phyloP scores from a whole-genome alignment of 2,329 filamentous ascomycete genomes.

The Alternaria gaisen region DNA sequence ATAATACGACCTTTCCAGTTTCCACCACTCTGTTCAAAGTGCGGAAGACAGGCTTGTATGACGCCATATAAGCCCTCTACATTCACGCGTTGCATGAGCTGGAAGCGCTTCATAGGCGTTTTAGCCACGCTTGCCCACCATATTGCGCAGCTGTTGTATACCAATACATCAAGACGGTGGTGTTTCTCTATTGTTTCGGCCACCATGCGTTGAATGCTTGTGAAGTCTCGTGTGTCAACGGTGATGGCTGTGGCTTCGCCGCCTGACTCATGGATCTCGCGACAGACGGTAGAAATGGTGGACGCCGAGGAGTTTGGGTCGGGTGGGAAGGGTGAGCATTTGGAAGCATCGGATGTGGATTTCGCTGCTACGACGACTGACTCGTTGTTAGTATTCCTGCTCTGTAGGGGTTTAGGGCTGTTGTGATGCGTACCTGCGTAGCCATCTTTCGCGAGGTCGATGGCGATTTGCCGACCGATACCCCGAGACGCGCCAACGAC shows the following conservation, averaged over 20 bases:
- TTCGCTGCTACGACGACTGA: conserved; percentile 81
- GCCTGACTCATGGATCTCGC: conserved; percentile 73
- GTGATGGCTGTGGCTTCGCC: conserved; percentile 71
- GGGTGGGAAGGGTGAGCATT: conserved; percentile 70
- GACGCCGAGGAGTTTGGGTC: conserved; percentile 77
- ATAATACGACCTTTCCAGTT: conserved; percentile 71
- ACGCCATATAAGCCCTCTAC: conserved; percentile 76
- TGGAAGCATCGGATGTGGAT: conserved; percentile 70
- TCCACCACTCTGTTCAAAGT: conserved; percentile 64
- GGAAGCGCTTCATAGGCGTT: conserved; percentile 79
- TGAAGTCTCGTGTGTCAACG: conserved; percentile 74
- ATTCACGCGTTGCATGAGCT: conserved; percentile 62
- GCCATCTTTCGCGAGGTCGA: conserved; percentile 75
- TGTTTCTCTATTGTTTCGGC: conserved; percentile 65
- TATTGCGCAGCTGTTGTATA: conserved; percentile 87
- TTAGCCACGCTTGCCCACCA: conserved; percentile 81
- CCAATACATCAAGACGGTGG: conserved; percentile 73
- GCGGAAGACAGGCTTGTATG: conserved; percentile 73
- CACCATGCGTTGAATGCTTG: conserved; percentile 69
- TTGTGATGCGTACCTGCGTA: conserved; percentile 68
- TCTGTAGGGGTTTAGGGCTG: neutral
- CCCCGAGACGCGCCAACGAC: conserved; percentile 80
- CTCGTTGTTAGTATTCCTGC: conserved; percentile 9
- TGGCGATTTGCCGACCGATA: conserved; percentile 81
- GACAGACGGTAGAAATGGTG: conserved; percentile 81